Evolutionary conservation across 2,329 filamentous ascomycete genomes (phyloP).

Genomic region (Botrytis medusae): DNA sequence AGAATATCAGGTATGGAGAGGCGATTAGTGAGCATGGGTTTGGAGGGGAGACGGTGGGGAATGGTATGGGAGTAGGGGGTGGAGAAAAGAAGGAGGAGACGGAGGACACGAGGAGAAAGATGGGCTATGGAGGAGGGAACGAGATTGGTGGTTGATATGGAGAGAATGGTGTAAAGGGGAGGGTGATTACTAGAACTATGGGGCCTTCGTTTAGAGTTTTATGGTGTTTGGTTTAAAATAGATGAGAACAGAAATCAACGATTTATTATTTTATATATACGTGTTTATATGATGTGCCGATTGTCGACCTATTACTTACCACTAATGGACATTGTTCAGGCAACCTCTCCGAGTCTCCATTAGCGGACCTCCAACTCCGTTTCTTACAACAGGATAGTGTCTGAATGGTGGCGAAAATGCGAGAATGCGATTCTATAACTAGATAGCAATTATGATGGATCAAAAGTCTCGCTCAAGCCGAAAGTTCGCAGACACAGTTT

Average conservation of each 20-base stretch:
- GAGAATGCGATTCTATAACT: background rate
- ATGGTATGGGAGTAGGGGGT: slow-evolving; percentile 28
- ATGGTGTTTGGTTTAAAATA: background rate
- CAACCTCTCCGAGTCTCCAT: background rate
- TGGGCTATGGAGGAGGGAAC: slow-evolving; percentile 55
- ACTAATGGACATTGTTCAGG: background rate
- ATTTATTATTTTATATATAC: background rate
- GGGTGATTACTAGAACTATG: background rate
- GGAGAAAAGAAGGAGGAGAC: slow-evolving; percentile 44
- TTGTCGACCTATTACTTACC: background rate
- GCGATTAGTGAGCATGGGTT: slow-evolving; percentile 55
- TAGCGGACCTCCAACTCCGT: background rate
- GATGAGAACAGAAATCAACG: background rate
- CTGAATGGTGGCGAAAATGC: no score
- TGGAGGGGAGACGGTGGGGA: slow-evolving; percentile 51
- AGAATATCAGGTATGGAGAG: slow-evolving; percentile 57
- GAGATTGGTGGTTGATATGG: slow-evolving; percentile 51
- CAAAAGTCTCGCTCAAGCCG: background rate
- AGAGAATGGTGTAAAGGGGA: background rate
- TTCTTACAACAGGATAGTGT: background rate
- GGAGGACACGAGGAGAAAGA: slow-evolving; percentile 46
- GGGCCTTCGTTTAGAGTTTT: background rate
- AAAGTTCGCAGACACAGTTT: slow-evolving; percentile 1
- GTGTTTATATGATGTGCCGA: background rate
- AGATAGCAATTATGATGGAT: background rate